Evolutionary conservation across 2,329 filamentous ascomycete genomes (phyloP), one percentile per base, ranked within the genome.

Genomic region (Cladosporium colombiae): DNA sequence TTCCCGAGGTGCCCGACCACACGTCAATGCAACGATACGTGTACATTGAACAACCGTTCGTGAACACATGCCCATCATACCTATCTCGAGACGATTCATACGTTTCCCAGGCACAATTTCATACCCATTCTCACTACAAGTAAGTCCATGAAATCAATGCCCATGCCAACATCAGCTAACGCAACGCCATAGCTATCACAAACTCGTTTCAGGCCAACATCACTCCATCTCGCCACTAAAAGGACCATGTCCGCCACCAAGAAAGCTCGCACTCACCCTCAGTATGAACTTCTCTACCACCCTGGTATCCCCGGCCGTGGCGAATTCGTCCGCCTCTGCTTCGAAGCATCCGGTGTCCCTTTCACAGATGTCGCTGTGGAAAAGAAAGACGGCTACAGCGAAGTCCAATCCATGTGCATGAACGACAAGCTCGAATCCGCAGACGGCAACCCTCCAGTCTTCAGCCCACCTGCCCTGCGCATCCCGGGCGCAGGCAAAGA

Each of bases 261-360:
- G 35, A 62, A 62, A 44, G 46, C 33, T 3, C 35, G 59, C 64
- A 73, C 67, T 61, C 70, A 77, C 40, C 70, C 74, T 37, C 68
- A 69, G 40, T 75, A 77, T 70, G 69, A 73, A 74, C 65, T 79
- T 73, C 63, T 91, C 74, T 93, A 93, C 83, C 91, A 89, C 85
- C 89, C 89, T 21, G 78, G 77, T 21, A 79, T 92, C 29, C 91
- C 91, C 37, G 91, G 91, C 49, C 89, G 91, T 58, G 91, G 88
- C 68, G 91, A 94, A 75, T 86, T 87, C 75, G 80, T 93, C 74
- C 90, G 91, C 25, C 84, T 94, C 13, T 83, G 84, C 18, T 86
- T 94, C 70, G 91, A 93, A 78, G 89, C 90, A 62, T 83, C 86
- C 23, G 84, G 84, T 21, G 85, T 85, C 1, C 75, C 83, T 4